A percentile compares a stretch with the other conserved stretches of the same genome.
These are phyloP conservation scores for Nicotiana benthamiana DNA, from an alignment of 257 asterid genomes.

Conservation along the genomic window DNA sequence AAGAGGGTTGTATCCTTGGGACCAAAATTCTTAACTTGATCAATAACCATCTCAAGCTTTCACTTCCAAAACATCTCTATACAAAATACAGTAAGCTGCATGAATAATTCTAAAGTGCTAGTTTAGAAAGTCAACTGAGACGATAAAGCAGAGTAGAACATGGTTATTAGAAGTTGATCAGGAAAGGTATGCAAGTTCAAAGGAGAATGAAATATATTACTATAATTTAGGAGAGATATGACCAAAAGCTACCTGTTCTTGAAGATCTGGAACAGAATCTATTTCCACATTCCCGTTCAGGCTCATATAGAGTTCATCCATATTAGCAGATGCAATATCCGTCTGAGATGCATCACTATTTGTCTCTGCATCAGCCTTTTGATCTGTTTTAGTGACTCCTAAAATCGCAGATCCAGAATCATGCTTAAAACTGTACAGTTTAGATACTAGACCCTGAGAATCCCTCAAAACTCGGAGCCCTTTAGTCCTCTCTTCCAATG, in stretches of 20 bases:
- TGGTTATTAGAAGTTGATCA: background rate
- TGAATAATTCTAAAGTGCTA: background rate
- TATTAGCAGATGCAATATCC: constrained; percentile 31
- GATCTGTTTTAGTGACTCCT: constrained; percentile 33
- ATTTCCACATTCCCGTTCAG: constrained; percentile 41
- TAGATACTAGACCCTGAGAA: constrained; percentile 66
- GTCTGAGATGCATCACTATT: constrained; percentile 38
- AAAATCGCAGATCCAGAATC: constrained; percentile 38
- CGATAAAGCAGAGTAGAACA: background rate
- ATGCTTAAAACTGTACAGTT: constrained; percentile 57
- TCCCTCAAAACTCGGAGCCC: constrained; percentile 56
- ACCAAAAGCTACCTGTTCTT: constrained; percentile 62
- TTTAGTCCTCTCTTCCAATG: constrained; percentile 67
- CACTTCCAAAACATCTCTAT: background rate
- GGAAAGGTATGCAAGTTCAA: background rate
- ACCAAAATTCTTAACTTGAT: background rate
- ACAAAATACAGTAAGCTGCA: background rate
- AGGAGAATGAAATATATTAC: background rate
- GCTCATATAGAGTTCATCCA: constrained; percentile 27
- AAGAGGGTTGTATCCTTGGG: background rate
- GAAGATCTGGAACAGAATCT: constrained; percentile 68
- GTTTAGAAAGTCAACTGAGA: background rate
- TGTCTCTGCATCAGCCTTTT: constrained; percentile 25
- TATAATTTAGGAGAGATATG: background rate
- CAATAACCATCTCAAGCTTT: background rate